phyloP scores from a whole-genome alignment of 192 early-diverging fungal species.

The Piromyces sp. region DNA sequence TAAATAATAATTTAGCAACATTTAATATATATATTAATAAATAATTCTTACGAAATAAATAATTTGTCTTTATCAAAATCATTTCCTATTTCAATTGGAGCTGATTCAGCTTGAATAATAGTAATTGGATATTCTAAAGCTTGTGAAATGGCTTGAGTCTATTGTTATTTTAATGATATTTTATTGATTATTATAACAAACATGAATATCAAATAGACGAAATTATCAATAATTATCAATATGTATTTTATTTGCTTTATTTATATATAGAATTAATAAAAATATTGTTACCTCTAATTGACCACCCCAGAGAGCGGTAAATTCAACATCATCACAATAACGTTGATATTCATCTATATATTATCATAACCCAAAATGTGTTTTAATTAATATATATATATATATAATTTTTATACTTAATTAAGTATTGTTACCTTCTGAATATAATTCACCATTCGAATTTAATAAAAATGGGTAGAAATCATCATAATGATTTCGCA shows the following conservation, averaged over 20 bases:
- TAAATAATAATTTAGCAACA: too few relatives aligned
- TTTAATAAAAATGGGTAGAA: conserved; percentile 77
- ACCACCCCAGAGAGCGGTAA: conserved; percentile 82
- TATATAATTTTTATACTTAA: too few relatives aligned
- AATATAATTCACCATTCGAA: conserved; percentile 62
- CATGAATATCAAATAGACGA: too few relatives aligned
- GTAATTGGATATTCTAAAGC: conserved; percentile 57
- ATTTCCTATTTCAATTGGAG: conserved; percentile 62
- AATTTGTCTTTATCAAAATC: conserved; percentile 43
- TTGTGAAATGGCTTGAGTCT: conserved; percentile 66
- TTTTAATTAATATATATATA: too few relatives aligned
- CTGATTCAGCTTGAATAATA: conserved; percentile 67
- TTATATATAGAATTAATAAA: too few relatives aligned
- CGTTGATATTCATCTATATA: conserved; percentile 47
- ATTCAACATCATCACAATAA: conserved; percentile 63
- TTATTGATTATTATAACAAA: too few relatives aligned
- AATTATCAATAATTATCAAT: too few relatives aligned
- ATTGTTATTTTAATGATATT: too few relatives aligned
- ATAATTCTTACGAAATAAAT: conserved; percentile 49
- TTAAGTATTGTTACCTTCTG: conserved; percentile 11
- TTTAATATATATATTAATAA: neutral
- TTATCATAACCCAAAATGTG: too few relatives aligned
- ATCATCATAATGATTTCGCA: conserved; percentile 64
- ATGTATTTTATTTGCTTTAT: too few relatives aligned
- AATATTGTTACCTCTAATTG: conserved; percentile 54